Evolutionary conservation across 2,329 filamentous ascomycete species (phyloP), one percentile per base, ranked within the genome.

Genomic region (Botrytis byssoidea): DNA sequence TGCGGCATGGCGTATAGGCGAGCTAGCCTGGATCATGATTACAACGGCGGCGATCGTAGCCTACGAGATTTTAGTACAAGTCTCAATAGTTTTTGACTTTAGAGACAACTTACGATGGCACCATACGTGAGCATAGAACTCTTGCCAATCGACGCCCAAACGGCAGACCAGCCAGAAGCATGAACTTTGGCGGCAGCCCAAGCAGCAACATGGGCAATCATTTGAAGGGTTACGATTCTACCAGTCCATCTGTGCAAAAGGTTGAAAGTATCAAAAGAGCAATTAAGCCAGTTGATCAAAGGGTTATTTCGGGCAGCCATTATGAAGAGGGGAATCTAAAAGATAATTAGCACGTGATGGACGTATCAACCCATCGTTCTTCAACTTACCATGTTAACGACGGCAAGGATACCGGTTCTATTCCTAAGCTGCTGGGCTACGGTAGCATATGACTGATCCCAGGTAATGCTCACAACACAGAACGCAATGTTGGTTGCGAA

Each of bases 221-320:
- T 86, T 81, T 95, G 91, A 22, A 93, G 83, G 29, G 92, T 86
- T 40, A 92, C 91, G 74, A 94, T 93, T 57, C 92, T 89, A 78
- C 92, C 92, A 76, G 94, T 88, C 92, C 92, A 95, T 75, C 93
- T 88, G 82, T 95, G 92, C 74, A 95, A 85, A 75, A 95, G 83
- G 83, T 95, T 95, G 86, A 93, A 94, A 1, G 91, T 93, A 82
- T 95, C 92, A 81, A 94, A 95, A 6, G 91, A 93, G 76, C 95
- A 90, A 75, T 90, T 89, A 71, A 93, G 86, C 77, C 92, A 84
- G 75, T 85, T 85, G 80, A 95, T 93, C 76, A 95, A 85, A 35
- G 92, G 92, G 83, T 95, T 95, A 84, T 94, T 95, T 78, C 92
- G 87, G 60, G 91, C 90, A 65, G 92, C 91, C 81, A 94, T 85